These are phyloP conservation scores for Anthracocystis panici-leucophaei DNA, from an alignment of 1,284 basidiomycete species.

Conservation along the genomic window DNA sequence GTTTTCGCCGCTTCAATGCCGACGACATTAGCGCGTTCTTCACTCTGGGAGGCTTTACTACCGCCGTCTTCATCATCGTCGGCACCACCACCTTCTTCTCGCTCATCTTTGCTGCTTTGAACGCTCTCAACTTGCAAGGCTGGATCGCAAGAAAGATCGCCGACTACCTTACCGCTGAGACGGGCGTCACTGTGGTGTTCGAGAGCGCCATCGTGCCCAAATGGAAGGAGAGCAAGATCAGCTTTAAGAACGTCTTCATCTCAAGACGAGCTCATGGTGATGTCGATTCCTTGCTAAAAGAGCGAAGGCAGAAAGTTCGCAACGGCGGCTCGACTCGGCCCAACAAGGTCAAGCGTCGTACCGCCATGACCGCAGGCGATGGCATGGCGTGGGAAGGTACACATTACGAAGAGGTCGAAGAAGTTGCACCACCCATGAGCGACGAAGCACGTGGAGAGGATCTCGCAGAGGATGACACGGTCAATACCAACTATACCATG, in stretches of 20 bases:
- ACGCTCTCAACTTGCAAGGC: conserved; percentile 92
- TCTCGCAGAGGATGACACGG: conserved; percentile 46
- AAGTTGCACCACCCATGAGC: conserved; percentile 62
- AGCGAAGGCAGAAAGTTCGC: conserved; percentile 29
- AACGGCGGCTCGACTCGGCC: conserved; percentile 19
- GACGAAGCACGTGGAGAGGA: conserved; percentile 58
- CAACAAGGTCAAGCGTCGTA: conserved; percentile 45
- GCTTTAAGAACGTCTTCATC: conserved; percentile 96
- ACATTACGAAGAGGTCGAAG: conserved; percentile 61
- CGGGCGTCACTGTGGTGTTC: conserved; percentile 93
- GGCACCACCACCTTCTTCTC: conserved; percentile 98
- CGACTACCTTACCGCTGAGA: conserved; percentile 91
- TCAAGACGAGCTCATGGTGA: conserved; percentile 78
- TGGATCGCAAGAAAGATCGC: conserved; percentile 90
- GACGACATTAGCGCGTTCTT: conserved; percentile 97
- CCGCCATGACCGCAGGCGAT: conserved; percentile 56
- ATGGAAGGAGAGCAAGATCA: conserved; percentile 94
- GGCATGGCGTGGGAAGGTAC: conserved; percentile 67
- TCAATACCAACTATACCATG: conserved; percentile 68
- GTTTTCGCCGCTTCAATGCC: conserved; percentile 93
- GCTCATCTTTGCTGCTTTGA: conserved; percentile 87
- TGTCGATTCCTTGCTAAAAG: conserved; percentile 53
- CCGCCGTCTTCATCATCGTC: conserved; percentile 90
- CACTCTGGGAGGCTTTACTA: conserved; percentile 83
- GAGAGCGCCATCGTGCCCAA: conserved; percentile 98